phyloP scores from a whole-genome alignment of 176 grass and related monocot species.

The Ananas comosus region DNA sequence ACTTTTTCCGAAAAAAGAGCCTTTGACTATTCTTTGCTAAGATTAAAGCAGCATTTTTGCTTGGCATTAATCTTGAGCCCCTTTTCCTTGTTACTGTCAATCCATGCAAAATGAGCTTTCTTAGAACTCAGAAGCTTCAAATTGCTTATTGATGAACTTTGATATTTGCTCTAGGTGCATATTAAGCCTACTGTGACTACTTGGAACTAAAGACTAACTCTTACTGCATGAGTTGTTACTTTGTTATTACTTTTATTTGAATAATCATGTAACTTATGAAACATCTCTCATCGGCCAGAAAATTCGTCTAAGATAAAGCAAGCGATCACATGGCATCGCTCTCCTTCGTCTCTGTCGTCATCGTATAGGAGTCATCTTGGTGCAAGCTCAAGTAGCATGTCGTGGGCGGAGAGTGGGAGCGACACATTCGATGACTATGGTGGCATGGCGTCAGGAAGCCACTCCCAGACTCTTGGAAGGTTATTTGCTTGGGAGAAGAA shows the following conservation, averaged over 20 bases:
- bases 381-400: constrained; percentile 56
- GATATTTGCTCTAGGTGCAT: neutral
- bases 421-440: constrained; percentile 65
- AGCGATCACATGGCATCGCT: constrained; percentile 79
- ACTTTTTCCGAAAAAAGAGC: neutral
- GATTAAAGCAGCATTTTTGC: neutral
- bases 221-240: constrained; percentile 12
- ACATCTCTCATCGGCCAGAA: constrained; percentile 40
- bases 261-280: constrained; percentile 23
- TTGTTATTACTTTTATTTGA: constrained; percentile 28
- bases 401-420: constrained; percentile 66
- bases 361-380: constrained; percentile 35
- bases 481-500: constrained; percentile 98
- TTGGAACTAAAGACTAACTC: neutral
- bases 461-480: constrained; percentile 81
- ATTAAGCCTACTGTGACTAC: neutral
- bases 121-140: neutral
- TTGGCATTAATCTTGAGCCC: neutral
- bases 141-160: neutral
- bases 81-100: neutral
- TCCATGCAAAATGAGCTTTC: neutral
- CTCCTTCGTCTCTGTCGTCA: constrained; percentile 73
- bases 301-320: constrained; percentile 80
- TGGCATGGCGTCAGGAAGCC: constrained; percentile 81
- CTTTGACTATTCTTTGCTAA: neutral